Evolutionary conservation across 805 yeast genomes (phyloP), one percentile per base, ranked within the genome.

Genomic region (Sungouiozyma ichnusensis): DNA sequence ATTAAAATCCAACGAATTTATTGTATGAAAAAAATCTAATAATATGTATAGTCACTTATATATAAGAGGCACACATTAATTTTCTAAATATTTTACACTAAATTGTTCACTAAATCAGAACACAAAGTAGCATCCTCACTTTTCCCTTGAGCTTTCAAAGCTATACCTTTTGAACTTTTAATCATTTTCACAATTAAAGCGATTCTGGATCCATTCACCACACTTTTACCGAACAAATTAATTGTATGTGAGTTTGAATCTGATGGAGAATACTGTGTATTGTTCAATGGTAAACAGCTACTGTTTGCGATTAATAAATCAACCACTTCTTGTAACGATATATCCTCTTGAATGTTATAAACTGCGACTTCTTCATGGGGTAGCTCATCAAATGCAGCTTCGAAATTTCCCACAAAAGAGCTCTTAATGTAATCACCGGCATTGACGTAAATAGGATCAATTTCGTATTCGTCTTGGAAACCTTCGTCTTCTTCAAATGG

Each of bases 391-490:
- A 81, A 86, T 33, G 75, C 67, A 35, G 73, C 68, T 5, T 81
- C 75, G 60, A 87, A 87, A 64, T 79, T 76, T 35, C 92, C 85
- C 48, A 81, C 75, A 60, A 76, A 85, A 18, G 86, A 70, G 40
- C 95, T 94, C 42, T 68, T 64, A 44, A 86, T 71, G 64, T 79
- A 90, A 60, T 87, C 97, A 32, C 95, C 95, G 8, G 92, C 63
- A 46, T 45, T 58, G 43, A 90, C 60, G 44, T 75, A 77, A 54
- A 87, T 69, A 44, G 81, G 82, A 63, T 86, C 97, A 50, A 92
- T 76, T 60, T 81, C 92, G 64, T 90, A 92, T 64, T 88, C 95
- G 63, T 92, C 97, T 50, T 82, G 83, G 72, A 81, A 85, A 15
- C 96, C 97, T 49, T 82, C 94, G 37, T 78, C 85, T 38, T 73